These are phyloP conservation scores for Microcera coccophila DNA, from an alignment of 2,329 filamentous ascomycete species.

Conservation along the genomic window DNA sequence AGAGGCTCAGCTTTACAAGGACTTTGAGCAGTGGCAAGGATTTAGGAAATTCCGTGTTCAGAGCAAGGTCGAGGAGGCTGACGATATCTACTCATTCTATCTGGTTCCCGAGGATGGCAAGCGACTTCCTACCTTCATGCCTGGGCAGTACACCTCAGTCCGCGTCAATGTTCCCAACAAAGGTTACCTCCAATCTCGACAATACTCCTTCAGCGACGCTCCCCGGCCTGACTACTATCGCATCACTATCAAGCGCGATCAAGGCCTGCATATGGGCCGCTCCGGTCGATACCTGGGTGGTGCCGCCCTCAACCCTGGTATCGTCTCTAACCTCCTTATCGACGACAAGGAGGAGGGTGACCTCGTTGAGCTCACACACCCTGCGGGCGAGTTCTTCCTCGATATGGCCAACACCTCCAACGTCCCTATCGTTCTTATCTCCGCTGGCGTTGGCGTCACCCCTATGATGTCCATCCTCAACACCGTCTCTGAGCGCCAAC, in stretches of 20 bases:
- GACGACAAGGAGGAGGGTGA: slow-evolving; percentile 59
- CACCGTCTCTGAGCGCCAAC: slow-evolving; percentile 43
- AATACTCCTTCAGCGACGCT: slow-evolving; percentile 69
- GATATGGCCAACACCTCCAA: slow-evolving; percentile 37
- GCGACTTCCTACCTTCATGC: slow-evolving; percentile 59
- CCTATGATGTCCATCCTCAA: slow-evolving; percentile 60
- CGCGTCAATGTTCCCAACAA: slow-evolving; percentile 53
- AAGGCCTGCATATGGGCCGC: slow-evolving; percentile 43
- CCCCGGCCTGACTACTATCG: slow-evolving; percentile 61
- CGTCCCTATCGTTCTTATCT: slow-evolving; percentile 54
- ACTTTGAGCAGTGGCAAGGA: slow-evolving; percentile 58
- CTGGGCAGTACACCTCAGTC: slow-evolving; percentile 70
- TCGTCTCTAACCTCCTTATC: slow-evolving; percentile 68
- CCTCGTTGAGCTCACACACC: slow-evolving; percentile 61
- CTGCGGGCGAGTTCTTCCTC: slow-evolving; percentile 59
- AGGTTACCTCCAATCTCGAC: slow-evolving; percentile 60
- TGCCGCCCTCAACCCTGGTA: slow-evolving; percentile 51
- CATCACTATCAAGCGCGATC: slow-evolving; percentile 67
- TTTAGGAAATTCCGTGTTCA: slow-evolving; percentile 66
- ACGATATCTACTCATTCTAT: slow-evolving; percentile 68
- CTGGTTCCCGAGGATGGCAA: slow-evolving; percentile 59
- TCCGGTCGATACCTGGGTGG: slow-evolving; percentile 19
- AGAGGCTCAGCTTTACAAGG: slow-evolving; percentile 60
- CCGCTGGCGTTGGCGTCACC: slow-evolving; percentile 57
- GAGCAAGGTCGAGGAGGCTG: slow-evolving; percentile 61